Conservation (phyloP, 2,329 filamentous ascomycete species). For the Zarea fungicola region DNA sequence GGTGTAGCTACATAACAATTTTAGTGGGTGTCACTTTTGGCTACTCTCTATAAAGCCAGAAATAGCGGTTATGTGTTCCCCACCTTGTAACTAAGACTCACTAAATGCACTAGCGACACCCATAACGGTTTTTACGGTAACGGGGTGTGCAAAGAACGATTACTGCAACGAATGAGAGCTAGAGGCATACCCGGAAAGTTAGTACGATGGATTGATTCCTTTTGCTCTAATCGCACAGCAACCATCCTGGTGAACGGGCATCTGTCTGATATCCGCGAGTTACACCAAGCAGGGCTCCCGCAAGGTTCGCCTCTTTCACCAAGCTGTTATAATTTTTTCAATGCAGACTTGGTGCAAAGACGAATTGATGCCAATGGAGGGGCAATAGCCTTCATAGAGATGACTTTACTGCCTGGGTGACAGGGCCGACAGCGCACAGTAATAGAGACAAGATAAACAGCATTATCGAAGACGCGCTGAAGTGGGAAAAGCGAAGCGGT, state of each 20-base stretch:
- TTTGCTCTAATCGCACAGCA: slow-evolving; percentile 21
- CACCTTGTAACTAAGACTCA: too few relatives aligned
- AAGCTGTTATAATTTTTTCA: slow-evolving; percentile 32
- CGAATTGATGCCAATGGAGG: slow-evolving; percentile 20
- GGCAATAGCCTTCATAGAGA: slow-evolving; percentile 15
- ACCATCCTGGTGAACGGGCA: slow-evolving; percentile 20
- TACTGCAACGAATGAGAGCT: slow-evolving; percentile 17
- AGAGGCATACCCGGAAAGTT: slow-evolving; percentile 19
- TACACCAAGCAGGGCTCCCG: slow-evolving; percentile 22
- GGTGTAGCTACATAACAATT: too few relatives aligned
- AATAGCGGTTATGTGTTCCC: too few relatives aligned
- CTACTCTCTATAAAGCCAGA: too few relatives aligned
- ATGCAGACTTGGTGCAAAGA: slow-evolving; percentile 30
- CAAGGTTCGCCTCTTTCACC: slow-evolving; percentile 31
- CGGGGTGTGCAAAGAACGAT: slow-evolving; percentile 30
- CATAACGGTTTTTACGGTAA: too few relatives aligned
- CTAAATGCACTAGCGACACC: too few relatives aligned
- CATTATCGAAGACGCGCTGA: slow-evolving; percentile 18
- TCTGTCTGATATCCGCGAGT: slow-evolving; percentile 10
- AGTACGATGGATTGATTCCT: slow-evolving; percentile 19
- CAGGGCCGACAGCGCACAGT: slow-evolving; percentile 10
- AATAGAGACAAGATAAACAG: slow-evolving; percentile 19
- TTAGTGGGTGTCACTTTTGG: too few relatives aligned
- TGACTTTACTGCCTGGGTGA: slow-evolving; percentile 16
- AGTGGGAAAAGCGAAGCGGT: slow-evolving; percentile 21